Evolutionary conservation across 2,329 filamentous ascomycete genomes (phyloP).

Genomic region (Calonectria multiphialidica): DNA sequence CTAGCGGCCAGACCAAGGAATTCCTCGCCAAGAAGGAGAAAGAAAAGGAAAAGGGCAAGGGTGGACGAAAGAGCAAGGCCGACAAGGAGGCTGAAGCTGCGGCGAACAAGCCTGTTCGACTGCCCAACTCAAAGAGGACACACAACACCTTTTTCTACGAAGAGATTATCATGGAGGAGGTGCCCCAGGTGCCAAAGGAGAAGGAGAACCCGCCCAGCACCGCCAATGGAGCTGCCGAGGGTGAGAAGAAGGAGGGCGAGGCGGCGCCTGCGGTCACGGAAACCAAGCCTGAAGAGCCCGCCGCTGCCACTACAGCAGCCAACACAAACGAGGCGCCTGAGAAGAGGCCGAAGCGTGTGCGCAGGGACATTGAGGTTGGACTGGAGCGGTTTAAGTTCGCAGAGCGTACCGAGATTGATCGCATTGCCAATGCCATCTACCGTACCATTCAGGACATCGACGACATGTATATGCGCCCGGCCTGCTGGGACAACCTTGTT

Average conservation of each 20-base stretch:
- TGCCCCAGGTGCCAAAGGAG: constrained; percentile 52
- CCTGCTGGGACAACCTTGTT: constrained; percentile 92
- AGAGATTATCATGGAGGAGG: constrained; percentile 71
- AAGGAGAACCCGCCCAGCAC: constrained; percentile 39
- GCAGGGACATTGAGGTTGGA: constrained; percentile 81
- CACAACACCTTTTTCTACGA: constrained; percentile 81
- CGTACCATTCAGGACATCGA: constrained; percentile 85
- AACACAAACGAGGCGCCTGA: constrained; percentile 50
- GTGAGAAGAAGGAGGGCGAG: constrained; percentile 28
- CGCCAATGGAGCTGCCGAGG: constrained; percentile 35
- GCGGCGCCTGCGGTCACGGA: constrained; percentile 32
- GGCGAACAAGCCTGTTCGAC: constrained; percentile 66
- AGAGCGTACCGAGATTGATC: constrained; percentile 80
- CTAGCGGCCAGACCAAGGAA: constrained; percentile 83
- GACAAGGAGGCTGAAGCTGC: constrained; percentile 66
- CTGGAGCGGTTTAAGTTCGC: constrained; percentile 80
- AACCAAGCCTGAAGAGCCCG: constrained; percentile 38
- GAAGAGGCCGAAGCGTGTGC: constrained; percentile 66
- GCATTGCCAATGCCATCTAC: constrained; percentile 87
- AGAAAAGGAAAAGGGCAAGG: constrained; percentile 75
- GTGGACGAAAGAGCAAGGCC: constrained; percentile 61
- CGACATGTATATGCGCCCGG: constrained; percentile 85
- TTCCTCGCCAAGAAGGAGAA: constrained; percentile 87
- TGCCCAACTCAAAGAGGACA: constrained; percentile 80
- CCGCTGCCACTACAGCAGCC: background rate